Evolutionary conservation across 1,284 basidiomycete species (phyloP).

Genomic region (Malassezia equina): DNA sequence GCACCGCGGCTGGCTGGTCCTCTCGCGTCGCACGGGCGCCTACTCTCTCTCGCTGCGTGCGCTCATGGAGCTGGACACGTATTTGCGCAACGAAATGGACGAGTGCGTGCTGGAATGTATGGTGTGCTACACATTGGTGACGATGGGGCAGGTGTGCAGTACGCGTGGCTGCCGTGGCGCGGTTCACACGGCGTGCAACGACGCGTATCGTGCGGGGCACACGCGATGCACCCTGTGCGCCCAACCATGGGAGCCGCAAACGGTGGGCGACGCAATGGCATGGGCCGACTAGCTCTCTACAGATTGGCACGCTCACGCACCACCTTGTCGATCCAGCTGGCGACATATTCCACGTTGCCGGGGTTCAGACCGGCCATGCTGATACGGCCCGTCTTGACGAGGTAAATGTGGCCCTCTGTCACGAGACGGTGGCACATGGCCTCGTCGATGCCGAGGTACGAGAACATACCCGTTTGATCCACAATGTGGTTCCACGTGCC

Average conservation of each 20-base stretch:
- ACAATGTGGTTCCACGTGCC: slow-evolving; percentile 63
- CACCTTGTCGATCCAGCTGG: slow-evolving; percentile 43
- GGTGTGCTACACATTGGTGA: slow-evolving; percentile 16
- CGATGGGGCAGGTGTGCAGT: slow-evolving; percentile 8
- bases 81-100: slow-evolving; percentile 12
- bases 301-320: slow-evolving; percentile 28
- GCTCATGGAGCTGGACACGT: slow-evolving; percentile 15
- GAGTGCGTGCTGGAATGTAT: slow-evolving; percentile 9
- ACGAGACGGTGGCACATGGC: slow-evolving; percentile 63
- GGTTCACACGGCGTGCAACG: slow-evolving; percentile 9
- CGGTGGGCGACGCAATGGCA: not conserved
- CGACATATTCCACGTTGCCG: slow-evolving; percentile 53
- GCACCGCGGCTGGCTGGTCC: slow-evolving; percentile 9
- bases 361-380: slow-evolving; percentile 84
- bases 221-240: slow-evolving; percentile 3
- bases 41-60: slow-evolving; percentile 12
- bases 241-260: slow-evolving; percentile 5
- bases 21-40: not conserved
- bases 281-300: not conserved
- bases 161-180: slow-evolving; percentile 8
- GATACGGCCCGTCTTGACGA: slow-evolving; percentile 75
- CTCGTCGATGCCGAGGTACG: slow-evolving; percentile 38
- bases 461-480: slow-evolving; percentile 47
- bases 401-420: slow-evolving; percentile 72
- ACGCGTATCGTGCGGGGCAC: not conserved